phyloP scores from a whole-genome alignment of 2,329 filamentous ascomycete species.

The Amylocarpus encephaloides region DNA sequence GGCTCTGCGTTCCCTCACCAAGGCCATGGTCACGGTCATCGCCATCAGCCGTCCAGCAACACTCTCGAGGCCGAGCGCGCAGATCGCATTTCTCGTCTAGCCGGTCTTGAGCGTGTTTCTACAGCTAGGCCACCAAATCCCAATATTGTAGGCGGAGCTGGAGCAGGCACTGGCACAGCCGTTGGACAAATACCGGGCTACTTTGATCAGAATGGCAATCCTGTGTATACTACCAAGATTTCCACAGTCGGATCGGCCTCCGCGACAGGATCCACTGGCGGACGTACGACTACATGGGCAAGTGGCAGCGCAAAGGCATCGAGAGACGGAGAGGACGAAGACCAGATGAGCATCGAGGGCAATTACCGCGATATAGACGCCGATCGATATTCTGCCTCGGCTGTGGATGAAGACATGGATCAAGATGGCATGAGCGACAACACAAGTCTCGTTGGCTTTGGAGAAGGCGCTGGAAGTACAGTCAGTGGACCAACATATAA shows the following conservation, averaged over 20 bases:
- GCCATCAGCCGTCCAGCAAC: conserved; percentile 56
- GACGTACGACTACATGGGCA: conserved; percentile 57
- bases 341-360: conserved; percentile 60
- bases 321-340: conserved; percentile 50
- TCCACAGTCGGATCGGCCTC: conserved; percentile 89
- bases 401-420: conserved; percentile 41
- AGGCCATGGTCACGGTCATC: conserved; percentile 45
- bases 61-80: conserved; percentile 87
- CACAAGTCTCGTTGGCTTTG: conserved; percentile 82
- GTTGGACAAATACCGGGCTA: conserved; percentile 53
- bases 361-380: conserved; percentile 45
- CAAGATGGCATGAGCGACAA: conserved; percentile 71
- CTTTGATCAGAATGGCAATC: conserved; percentile 72
- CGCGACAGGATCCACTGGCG: conserved; percentile 73
- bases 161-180: conserved; percentile 19
- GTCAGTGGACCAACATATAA: conserved; percentile 72
- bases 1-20: conserved; percentile 64
- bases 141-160: conserved; percentile 31
- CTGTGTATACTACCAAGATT: conserved; percentile 61
- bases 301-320: conserved; percentile 49
- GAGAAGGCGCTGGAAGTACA: conserved; percentile 82
- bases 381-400: conserved; percentile 33
- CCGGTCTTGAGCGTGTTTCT: conserved; percentile 81
- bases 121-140: conserved; percentile 50
- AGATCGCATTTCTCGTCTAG: conserved; percentile 89